Conservation (phyloP, 1,284 basidiomycete species). For the Ustilago esculenta region DNA sequence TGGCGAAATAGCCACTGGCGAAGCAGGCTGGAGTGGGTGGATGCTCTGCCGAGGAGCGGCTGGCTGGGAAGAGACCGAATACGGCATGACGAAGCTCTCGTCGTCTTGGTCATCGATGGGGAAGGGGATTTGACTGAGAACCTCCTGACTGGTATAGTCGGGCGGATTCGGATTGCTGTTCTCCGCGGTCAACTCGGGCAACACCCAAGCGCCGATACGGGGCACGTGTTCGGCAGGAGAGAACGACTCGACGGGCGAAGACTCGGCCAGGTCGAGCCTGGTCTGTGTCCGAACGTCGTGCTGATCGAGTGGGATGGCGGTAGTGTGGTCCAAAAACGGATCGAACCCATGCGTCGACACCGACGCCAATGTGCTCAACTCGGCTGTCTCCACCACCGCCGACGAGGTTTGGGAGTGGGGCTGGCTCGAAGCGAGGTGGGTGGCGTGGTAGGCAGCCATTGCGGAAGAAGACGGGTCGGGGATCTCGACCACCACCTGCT, state of each 20-base stretch:
- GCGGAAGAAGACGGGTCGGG: constrained; percentile 30
- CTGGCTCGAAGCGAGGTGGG: constrained; percentile 8
- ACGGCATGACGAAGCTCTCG: too few relatives aligned
- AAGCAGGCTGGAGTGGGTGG: too few relatives aligned
- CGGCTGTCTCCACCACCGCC: background rate
- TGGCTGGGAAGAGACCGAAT: too few relatives aligned
- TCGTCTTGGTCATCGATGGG: background rate
- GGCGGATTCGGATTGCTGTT: constrained; percentile 21
- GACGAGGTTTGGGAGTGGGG: constrained; percentile 22
- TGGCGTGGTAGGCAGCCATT: constrained; percentile 18
- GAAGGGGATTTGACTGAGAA: constrained; percentile 35
- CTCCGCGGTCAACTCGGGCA: constrained; percentile 30
- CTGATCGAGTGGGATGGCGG: constrained; percentile 27
- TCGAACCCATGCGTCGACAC: constrained; percentile 30
- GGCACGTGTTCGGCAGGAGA: constrained; percentile 23
- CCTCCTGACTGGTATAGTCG: constrained; percentile 20
- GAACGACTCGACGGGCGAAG: constrained; percentile 40
- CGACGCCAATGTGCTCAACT: constrained; percentile 17
- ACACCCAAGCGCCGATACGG: constrained; percentile 29
- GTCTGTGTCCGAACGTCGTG: constrained; percentile 9
- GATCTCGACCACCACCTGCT: constrained; percentile 17
- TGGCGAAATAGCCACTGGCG: too few relatives aligned
- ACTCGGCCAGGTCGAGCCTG: background rate
- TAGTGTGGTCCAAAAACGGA: constrained; percentile 40
- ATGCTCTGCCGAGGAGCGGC: too few relatives aligned